Evolutionary conservation across 73 alveolate genomes (phyloP).

Genomic region (Symbiodinium natans): DNA sequence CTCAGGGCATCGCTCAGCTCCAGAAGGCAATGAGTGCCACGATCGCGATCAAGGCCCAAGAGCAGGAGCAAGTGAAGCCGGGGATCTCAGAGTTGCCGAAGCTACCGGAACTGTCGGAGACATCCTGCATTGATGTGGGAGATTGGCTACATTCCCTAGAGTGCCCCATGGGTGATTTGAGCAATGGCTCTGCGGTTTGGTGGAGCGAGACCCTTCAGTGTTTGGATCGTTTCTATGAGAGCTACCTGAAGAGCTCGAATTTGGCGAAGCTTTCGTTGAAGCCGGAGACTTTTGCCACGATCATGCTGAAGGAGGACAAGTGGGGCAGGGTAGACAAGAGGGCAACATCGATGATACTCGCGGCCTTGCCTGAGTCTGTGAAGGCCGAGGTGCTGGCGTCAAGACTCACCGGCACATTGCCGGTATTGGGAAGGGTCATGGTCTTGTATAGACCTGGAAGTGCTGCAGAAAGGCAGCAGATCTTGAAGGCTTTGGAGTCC

Average conservation of each 20-base stretch:
- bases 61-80: not conserved
- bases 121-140: not conserved
- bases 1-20: not conserved
- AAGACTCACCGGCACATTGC: too few species aligned
- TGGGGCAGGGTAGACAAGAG: slow-evolving; percentile 2
- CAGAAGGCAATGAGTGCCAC: not conserved
- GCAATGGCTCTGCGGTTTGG: not conserved
- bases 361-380: not conserved
- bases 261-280: not conserved
- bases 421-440: not conserved
- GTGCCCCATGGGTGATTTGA: not conserved
- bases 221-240: not conserved
- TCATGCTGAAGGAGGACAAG: not conserved
- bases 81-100: not conserved
- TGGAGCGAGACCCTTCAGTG: not conserved
- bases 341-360: not conserved
- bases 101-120: not conserved
- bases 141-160: not conserved
- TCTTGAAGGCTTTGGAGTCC: not conserved
- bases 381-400: not conserved
- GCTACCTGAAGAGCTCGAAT: not conserved
- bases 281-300: not conserved
- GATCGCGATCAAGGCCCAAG: not conserved
- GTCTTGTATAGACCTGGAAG: not conserved
- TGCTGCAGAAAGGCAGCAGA: not conserved